phyloP scores from a whole-genome alignment of 2,329 filamentous ascomycete genomes.

The Thielaviopsis musarum region DNA sequence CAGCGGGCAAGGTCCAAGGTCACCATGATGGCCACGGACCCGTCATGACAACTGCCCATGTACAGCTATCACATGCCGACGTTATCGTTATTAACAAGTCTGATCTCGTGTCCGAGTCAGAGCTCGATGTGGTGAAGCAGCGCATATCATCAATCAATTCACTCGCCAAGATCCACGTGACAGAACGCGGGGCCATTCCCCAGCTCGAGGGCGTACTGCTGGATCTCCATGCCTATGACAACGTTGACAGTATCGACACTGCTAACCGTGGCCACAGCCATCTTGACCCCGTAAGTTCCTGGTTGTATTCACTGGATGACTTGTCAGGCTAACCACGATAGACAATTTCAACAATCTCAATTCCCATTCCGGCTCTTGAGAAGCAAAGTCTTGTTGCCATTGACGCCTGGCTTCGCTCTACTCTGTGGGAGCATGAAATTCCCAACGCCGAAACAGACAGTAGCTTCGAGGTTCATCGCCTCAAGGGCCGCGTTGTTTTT shows the following conservation, averaged over 20 bases:
- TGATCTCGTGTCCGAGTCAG: slow-evolving; percentile 56
- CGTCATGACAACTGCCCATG: slow-evolving; percentile 76
- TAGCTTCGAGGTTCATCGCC: slow-evolving; percentile 65
- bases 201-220: slow-evolving; percentile 71
- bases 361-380: slow-evolving; percentile 46
- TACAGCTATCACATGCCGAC: slow-evolving; percentile 94
- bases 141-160: slow-evolving; percentile 78
- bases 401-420: slow-evolving; percentile 64
- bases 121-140: slow-evolving; percentile 51
- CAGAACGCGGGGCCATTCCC: slow-evolving; percentile 63
- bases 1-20: slow-evolving; percentile 34
- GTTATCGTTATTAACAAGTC: slow-evolving; percentile 89
- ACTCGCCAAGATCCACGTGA: slow-evolving; percentile 68
- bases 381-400: slow-evolving; percentile 42
- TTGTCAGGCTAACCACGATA: slow-evolving; percentile 20
- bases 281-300: slow-evolving; percentile 56
- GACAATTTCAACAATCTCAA: slow-evolving; percentile 70
- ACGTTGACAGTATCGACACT: slow-evolving; percentile 56
- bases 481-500: slow-evolving; percentile 64
- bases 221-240: slow-evolving; percentile 84
- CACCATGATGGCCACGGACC: slow-evolving; percentile 41
- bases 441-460: slow-evolving; percentile 25
- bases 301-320: neutral
- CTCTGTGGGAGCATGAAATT: slow-evolving; percentile 66
- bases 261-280: slow-evolving; percentile 70